A percentile compares a stretch with the other conserved stretches of the same genome.
These are phyloP conservation scores for Tylopilus cervinicoccineus DNA, from an alignment of 768 basidiomycete species.

Conservation along the genomic window DNA sequence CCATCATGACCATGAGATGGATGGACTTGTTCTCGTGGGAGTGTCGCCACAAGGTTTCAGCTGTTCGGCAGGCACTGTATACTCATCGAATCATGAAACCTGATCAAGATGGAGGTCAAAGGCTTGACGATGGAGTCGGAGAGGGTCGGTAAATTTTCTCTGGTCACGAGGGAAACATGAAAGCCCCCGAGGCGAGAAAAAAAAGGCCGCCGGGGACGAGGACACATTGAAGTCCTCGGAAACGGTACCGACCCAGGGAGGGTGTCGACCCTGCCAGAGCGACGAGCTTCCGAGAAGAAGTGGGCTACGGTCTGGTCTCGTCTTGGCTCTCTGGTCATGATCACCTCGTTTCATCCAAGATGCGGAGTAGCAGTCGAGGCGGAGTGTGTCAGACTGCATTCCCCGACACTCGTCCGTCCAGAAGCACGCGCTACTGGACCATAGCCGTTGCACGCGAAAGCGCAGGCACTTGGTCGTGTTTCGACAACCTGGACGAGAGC, in stretches of 20 bases:
- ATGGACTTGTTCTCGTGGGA: background rate
- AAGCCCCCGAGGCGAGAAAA: background rate
- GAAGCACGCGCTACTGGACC: background rate
- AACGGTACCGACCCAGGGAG: too few species aligned
- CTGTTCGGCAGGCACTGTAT: background rate
- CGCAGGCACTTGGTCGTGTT: too few species aligned
- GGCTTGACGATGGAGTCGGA: background rate
- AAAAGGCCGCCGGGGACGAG: background rate
- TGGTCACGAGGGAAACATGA: background rate
- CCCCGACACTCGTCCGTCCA: background rate
- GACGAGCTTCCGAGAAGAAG: background rate
- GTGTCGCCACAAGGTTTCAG: background rate
- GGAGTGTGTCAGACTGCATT: background rate
- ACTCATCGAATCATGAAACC: background rate
- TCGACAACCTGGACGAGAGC: too few species aligned
- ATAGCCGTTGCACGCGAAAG: background rate
- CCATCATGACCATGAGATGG: background rate
- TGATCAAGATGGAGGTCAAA: background rate
- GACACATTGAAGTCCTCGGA: conserved; percentile 2
- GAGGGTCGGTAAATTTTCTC: background rate
- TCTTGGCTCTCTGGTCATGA: background rate
- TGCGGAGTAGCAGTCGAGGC: background rate
- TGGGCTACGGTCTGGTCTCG: background rate
- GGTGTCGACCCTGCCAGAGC: background rate
- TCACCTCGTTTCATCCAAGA: conserved; percentile 4